Base-by-base conservation (phyloP, 176 grass and related monocot species). In the Alloteropsis semialata region DNA sequence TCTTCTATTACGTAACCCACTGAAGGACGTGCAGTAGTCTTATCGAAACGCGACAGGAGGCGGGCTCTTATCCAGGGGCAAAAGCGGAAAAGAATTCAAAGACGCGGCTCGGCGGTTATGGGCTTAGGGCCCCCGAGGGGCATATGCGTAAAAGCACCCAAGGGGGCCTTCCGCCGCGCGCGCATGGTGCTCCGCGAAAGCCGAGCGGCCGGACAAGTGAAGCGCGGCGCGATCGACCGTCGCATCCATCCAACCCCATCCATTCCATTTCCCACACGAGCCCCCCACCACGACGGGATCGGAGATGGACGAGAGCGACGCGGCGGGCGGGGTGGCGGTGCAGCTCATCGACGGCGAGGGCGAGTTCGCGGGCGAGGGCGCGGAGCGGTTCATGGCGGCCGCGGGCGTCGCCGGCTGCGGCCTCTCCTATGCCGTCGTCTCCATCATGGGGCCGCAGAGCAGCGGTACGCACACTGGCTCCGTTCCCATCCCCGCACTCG, bases 391-490 rank as follows among this genome's bases (percentile, higher is more conserved):
- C 90, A 86, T 92, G 80, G 84, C 80, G 39, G 25, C 76, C 38
- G 84, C 84, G 21, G 75, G 60, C 34, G 80, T 92, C 87, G 75
- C 90, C 45, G 76, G 49, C 0, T 87, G 84, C 51, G 90, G 90
- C 5, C 84, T 92, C 87, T 92, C 90, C 75, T 92, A 92, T 80
- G 90, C 90, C 75, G 90, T 92, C 70, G 84, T 89, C 80, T 67
- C 90, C 76, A 92, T 92, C 80, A 87, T 92, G 80, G 90, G 90
- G 0, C 90, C 90, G 4, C 87, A 89, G 87, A 92, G 90, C 82
- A 92, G 90, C 76, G 90, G 90, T 92, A 86, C 39, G 77, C 19
- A 12, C n/a, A 21, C 41, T 5, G 62, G 4, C 21, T 34, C 45
- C 28, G 6, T 71, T 16, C 1, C 28, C 49, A 17, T 51, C 48